A percentile compares a stretch with the other conserved stretches of the same genome.
These are phyloP conservation scores for Chlamydomonas applanata DNA, from an alignment of 139 green algal genomes.

Conservation along the genomic window DNA sequence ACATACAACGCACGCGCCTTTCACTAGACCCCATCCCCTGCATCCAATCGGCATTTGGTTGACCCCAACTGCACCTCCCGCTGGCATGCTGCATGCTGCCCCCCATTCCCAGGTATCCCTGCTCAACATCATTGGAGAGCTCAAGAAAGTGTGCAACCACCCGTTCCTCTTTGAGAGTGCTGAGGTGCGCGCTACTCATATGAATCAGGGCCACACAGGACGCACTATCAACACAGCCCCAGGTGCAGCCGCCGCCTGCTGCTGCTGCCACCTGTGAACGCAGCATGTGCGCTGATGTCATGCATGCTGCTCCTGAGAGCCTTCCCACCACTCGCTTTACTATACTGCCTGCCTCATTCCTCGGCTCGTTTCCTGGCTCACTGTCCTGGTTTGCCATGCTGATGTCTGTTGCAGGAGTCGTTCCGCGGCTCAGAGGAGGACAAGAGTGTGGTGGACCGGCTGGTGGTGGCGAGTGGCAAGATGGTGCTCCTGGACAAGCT, in stretches of 20 bases:
- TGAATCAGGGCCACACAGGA: too few relatives aligned
- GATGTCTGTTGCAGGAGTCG: constrained; percentile 14
- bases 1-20: too few relatives aligned
- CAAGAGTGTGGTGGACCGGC: constrained; percentile 49
- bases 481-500: constrained; percentile 96
- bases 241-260: too few relatives aligned
- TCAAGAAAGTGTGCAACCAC: constrained; percentile 96
- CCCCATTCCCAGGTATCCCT: constrained; percentile 72
- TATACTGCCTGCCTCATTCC: too few relatives aligned
- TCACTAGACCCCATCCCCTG: too few relatives aligned
- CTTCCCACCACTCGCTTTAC: too few relatives aligned
- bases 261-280: too few relatives aligned
- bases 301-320: background rate
- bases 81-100: too few relatives aligned
- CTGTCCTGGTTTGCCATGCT: background rate
- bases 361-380: too few relatives aligned
- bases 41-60: background rate
- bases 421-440: constrained; percentile 57
- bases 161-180: constrained; percentile 73
- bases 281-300: background rate
- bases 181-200: constrained; percentile 23
- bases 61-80: too few relatives aligned
- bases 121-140: constrained; percentile 91
- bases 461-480: constrained; percentile 78
- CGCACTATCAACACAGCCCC: too few relatives aligned